Percentiles rank a stretch among this genome's conserved stretches.
Conservation (phyloP, 352 stramenopile genomes). For the Thalassiosira exigua region DNA sequence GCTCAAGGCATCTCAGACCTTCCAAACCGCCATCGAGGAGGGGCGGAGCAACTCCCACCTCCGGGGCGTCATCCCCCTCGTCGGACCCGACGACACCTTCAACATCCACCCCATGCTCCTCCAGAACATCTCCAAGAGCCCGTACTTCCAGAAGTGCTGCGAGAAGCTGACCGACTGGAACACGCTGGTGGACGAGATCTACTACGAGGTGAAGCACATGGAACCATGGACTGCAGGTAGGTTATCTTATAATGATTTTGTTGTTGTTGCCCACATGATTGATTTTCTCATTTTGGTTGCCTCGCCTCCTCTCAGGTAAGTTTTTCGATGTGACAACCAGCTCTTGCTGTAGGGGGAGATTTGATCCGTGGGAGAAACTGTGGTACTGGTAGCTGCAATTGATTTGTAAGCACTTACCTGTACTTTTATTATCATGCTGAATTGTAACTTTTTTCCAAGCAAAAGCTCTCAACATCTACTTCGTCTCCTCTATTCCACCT, state of each 20-base stretch:
- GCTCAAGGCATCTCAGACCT: conserved; percentile 63
- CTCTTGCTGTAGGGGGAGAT: too few relatives aligned
- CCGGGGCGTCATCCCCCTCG: conserved; percentile 67
- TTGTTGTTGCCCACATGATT: conserved; percentile 5
- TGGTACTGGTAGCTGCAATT: neutral
- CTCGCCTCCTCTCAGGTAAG: too few relatives aligned
- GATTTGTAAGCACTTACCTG: neutral
- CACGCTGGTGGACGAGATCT: conserved; percentile 88
- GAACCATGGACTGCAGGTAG: conserved; percentile 93
- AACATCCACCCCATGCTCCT: conserved; percentile 96
- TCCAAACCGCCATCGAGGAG: conserved; percentile 66
- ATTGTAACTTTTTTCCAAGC: too few relatives aligned
- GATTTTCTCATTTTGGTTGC: conserved; percentile 6
- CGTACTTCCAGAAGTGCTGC: conserved; percentile 95
- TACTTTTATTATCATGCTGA: too few relatives aligned
- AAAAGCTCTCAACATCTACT: neutral
- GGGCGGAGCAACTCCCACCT: conserved; percentile 60
- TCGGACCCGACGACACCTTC: conserved; percentile 85
- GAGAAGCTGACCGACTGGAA: conserved; percentile 79
- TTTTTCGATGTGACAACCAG: too few relatives aligned
- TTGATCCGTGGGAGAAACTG: too few relatives aligned
- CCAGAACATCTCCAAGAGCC: conserved; percentile 93
- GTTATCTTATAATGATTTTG: conserved; percentile 35
- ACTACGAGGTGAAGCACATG: conserved; percentile 92
- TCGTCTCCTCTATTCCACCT: too few relatives aligned